Conservation (phyloP, 1,284 basidiomycete species). For the Sporisorium reilianum region DNA sequence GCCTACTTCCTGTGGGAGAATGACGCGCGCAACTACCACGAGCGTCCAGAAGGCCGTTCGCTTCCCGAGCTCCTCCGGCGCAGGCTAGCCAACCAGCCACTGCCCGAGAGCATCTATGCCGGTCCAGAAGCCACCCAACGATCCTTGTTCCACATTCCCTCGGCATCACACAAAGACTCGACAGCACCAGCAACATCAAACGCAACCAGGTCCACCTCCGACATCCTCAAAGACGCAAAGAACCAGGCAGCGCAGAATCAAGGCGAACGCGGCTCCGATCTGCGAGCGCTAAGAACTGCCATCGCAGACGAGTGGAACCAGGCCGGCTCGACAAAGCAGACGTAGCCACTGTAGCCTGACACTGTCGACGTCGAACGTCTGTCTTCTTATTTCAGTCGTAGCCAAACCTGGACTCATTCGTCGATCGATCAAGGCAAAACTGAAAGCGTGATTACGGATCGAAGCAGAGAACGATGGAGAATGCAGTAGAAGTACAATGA, state of each 20-base stretch:
- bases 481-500: constrained; percentile 41
- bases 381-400: background rate
- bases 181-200: background rate
- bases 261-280: constrained; percentile 26
- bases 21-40: constrained; percentile 56
- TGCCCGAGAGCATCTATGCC: constrained; percentile 26
- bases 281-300: constrained; percentile 29
- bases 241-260: constrained; percentile 21
- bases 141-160: constrained; percentile 45
- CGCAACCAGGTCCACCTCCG: constrained; percentile 11
- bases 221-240: constrained; percentile 30
- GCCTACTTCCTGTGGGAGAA: constrained; percentile 67
- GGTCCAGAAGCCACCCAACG: constrained; percentile 29
- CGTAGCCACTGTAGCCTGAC: background rate
- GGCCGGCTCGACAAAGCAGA: constrained; percentile 13
- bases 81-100: constrained; percentile 28
- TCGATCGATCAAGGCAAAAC: background rate
- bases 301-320: constrained; percentile 45
- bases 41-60: constrained; percentile 52
- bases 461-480: background rate
- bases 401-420: background rate
- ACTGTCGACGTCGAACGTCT: background rate
- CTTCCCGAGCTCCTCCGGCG: constrained; percentile 55
- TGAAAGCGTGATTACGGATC: background rate
- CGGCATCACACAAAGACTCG: constrained; percentile 21